Conservation (phyloP, 2,329 filamentous ascomycete species). For the Allantophomopsis lycopodina region DNA sequence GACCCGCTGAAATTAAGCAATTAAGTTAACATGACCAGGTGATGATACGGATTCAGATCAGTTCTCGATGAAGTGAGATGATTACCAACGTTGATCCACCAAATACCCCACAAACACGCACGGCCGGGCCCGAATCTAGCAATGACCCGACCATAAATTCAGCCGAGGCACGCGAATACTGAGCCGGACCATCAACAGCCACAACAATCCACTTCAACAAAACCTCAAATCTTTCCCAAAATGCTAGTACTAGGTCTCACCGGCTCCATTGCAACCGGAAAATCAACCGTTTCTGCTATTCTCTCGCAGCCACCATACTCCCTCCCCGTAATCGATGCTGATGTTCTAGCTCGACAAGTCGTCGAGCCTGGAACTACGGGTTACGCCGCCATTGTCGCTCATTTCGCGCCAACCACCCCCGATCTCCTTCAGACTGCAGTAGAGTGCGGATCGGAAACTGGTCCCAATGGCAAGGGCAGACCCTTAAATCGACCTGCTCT, state of each 20-base stretch:
- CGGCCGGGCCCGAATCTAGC: too few relatives aligned
- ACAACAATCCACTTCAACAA: neutral
- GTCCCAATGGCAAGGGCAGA: conserved; percentile 46
- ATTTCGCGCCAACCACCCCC: conserved; percentile 74
- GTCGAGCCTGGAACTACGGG: conserved; percentile 83
- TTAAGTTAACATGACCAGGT: too few relatives aligned
- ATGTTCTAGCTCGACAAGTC: conserved; percentile 81
- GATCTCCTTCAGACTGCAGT: conserved; percentile 60
- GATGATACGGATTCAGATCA: too few relatives aligned
- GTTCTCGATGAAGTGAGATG: too few relatives aligned
- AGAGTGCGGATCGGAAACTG: conserved; percentile 34
- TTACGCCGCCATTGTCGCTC: conserved; percentile 66
- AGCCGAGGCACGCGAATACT: too few relatives aligned
- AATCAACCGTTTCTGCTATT: conserved; percentile 84
- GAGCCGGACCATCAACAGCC: too few relatives aligned
- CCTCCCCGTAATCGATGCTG: conserved; percentile 86
- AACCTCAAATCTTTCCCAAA: conserved; percentile 1
- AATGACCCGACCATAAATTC: too few relatives aligned
- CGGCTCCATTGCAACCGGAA: conserved; percentile 94
- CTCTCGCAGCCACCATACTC: conserved; percentile 71
- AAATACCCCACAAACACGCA: too few relatives aligned
- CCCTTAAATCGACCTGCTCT: conserved; percentile 79
- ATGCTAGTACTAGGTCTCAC: conserved; percentile 96
- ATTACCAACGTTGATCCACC: too few relatives aligned
- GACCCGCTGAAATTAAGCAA: too few relatives aligned